Evolutionary conservation across 2,329 filamentous ascomycete genomes (phyloP), one percentile per base, ranked within the genome.

Genomic region (Trichoderma sp.): DNA sequence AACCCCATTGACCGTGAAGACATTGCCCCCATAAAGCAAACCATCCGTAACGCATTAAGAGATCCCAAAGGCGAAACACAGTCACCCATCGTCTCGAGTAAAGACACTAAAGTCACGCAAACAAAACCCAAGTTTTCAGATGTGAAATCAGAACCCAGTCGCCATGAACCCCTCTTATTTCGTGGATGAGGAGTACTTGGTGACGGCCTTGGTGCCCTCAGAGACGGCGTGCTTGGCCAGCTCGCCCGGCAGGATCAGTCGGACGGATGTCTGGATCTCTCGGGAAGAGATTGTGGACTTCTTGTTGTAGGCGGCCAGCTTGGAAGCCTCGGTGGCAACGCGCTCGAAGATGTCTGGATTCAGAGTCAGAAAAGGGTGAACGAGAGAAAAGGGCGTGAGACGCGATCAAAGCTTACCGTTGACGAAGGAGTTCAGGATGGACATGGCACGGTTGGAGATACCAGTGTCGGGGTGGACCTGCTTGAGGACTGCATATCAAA

Each of bases 361-460:
- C 9, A 55, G 60, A 60, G 28, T 47, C 19, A 62, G 57, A 55
- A 52, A 24, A 17, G 6, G 14, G 24, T 7, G n/a, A 14, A 7
- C 15, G 39, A 1, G 28, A 30, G 43, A 15, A 6, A 21, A 19
- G 17, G 1, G 17, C 19, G 17, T 14, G 7, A 39, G 24, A 21
- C 21, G 26, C 54, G 21, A 34, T 3, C 48, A 17, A 60, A 43
- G 78, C 89, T 78, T 85, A 94, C 91, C 93, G 80, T 98, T 99
- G 85, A 99, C 95, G 78, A 99, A 99, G 0, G 95, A 99, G 90
- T 99, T 99, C 77, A 99, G 84, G 78, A 99, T 99, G 64, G 93
- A 97, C 95, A 99, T 99, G 79, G 95, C 95, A 77, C 95, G 93
- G 87, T 97, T 98, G 80, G 95, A 98, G 82, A 99, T 99, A 92